Base-by-base conservation (phyloP, 1,284 basidiomycete species). In the Chiua sp. region DNA sequence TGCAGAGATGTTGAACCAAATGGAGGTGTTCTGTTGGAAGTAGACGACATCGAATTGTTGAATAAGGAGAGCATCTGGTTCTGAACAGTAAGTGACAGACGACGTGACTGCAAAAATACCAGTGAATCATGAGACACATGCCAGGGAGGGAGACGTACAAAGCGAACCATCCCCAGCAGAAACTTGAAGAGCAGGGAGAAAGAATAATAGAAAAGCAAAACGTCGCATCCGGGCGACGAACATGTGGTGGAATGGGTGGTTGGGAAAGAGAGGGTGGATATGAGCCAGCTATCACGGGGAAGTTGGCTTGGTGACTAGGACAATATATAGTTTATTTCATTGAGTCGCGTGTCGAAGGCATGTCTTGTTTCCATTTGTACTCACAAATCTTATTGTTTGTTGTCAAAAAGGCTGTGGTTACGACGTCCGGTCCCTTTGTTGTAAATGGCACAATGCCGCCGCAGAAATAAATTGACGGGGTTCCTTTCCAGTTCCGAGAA, bases 1-100 rank as follows among this genome's bases (percentile, higher is more conserved):
- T 30, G 87, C 89, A 54, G 88, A 87, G 58, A 93, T 82, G 70
- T 92, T 90, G 78, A 93, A 92, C 60, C 80, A 82, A 28, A 92
- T 78, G 47, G 90, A 90, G 22, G 85, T 75, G 70, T 94, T 96
- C 59, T 78, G 69, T 51, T 85, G 81, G 66, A 88, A 87, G 74
- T 93, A 96, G 12, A 84, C 80, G 60, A 96, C 78, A 68, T 94
- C 87, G 71, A 96, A 93, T 66, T 89, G 84, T 74, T 93, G 85
- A 51, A 96, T 83, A 67, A 94, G 86, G 63, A 96, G 82, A 39
- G 87, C 85, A 72, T 89, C 87, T 47, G 93, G 91, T 47, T 91
- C 88, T 55, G 89, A 80, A 77, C 94, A 96, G 74, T 96, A 96
- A 22, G 93, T 90, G 65, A 96, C 92, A 55, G 92, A 91, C 48